phyloP scores from a whole-genome alignment of 768 basidiomycete species.

The Podaxis rugospora region DNA sequence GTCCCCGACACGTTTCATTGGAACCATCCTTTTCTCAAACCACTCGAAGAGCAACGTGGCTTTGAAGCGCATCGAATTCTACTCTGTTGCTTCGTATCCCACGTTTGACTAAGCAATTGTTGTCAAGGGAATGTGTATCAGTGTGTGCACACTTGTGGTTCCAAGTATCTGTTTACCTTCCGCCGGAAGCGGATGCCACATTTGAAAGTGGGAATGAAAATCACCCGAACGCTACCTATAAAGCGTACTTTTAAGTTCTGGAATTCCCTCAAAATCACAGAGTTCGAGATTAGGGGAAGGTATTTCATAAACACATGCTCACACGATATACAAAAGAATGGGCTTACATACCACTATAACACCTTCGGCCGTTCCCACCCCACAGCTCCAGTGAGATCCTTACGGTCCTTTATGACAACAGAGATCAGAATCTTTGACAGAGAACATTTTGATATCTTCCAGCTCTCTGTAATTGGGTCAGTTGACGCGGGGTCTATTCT shows the following conservation, averaged over 20 bases:
- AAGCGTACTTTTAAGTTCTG: background rate
- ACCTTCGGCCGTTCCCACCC: conserved; percentile 2
- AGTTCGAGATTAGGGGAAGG: background rate
- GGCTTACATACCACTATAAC: background rate
- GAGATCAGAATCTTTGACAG: background rate
- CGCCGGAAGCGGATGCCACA: background rate
- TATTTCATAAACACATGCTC: too few species aligned
- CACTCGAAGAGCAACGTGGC: background rate
- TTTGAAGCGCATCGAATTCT: background rate
- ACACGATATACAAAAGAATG: background rate
- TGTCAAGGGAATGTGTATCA: background rate
- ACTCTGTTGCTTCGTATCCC: background rate
- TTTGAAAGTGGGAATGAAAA: background rate
- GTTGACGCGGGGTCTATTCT: background rate
- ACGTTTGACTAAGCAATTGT: background rate
- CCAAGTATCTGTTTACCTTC: background rate
- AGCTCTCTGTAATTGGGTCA: background rate
- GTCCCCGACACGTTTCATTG: too few species aligned
- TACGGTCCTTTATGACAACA: background rate
- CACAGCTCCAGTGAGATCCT: conserved; percentile 7
- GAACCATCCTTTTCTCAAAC: background rate
- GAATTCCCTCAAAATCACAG: background rate
- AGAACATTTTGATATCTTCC: background rate
- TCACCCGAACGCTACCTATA: too few species aligned
- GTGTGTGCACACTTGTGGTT: background rate